These are phyloP conservation scores for Colletotrichum abscissum DNA, from an alignment of 2,329 filamentous ascomycete genomes.

Conservation along the genomic window DNA sequence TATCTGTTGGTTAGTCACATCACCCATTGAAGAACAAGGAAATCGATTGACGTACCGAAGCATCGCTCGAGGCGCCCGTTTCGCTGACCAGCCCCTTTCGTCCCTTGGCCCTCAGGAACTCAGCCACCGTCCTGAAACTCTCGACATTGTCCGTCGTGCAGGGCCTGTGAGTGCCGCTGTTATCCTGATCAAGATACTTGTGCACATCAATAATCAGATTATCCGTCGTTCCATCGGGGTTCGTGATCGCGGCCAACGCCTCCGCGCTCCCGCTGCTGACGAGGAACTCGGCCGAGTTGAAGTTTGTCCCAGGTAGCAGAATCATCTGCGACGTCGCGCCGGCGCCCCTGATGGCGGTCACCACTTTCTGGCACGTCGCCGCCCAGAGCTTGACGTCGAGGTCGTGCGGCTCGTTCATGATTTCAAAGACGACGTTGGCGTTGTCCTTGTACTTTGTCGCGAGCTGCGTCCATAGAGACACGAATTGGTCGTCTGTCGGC, in stretches of 20 bases:
- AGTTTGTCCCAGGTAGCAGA: constrained; percentile 72
- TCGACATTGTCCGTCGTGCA: constrained; percentile 66
- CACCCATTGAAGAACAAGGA: too few relatives aligned
- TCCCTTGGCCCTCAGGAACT: constrained; percentile 58
- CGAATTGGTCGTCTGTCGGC: constrained; percentile 68
- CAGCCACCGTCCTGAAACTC: constrained; percentile 58
- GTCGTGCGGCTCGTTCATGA: constrained; percentile 79
- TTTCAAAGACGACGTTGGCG: constrained; percentile 68
- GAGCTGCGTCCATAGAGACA: constrained; percentile 66
- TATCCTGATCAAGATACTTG: constrained; percentile 70
- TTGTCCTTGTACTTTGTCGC: constrained; percentile 68
- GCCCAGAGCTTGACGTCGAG: constrained; percentile 69
- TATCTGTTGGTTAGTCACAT: constrained; percentile 15
- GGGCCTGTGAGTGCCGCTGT: constrained; percentile 61
- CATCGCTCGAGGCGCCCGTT: constrained; percentile 59
- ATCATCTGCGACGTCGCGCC: constrained; percentile 74
- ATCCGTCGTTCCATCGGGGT: constrained; percentile 67
- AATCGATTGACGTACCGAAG: constrained; percentile 46
- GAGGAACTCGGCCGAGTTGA: constrained; percentile 61
- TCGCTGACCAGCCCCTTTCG: constrained; percentile 64
- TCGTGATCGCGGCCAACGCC: constrained; percentile 63
- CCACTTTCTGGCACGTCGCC: constrained; percentile 68
- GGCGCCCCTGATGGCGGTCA: constrained; percentile 72
- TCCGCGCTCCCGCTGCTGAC: constrained; percentile 61
- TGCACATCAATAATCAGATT: constrained; percentile 70